Base-by-base conservation (phyloP, 805 yeast species). In the Cyberlindnera nakhonratchasimensis region DNA sequence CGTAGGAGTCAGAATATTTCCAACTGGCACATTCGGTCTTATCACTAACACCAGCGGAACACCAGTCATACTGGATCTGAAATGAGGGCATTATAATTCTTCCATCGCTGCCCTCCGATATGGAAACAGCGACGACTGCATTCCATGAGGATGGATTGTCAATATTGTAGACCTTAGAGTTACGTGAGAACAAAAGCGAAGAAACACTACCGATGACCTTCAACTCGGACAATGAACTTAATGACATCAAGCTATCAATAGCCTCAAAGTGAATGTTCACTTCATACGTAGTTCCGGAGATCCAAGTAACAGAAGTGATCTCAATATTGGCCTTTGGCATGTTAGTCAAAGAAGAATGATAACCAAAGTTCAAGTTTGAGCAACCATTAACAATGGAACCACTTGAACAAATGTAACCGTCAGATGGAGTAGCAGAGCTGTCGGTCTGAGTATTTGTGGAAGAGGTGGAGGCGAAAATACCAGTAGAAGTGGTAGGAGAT, bases 41-140 rank as follows among this genome's bases (percentile, higher is more conserved):
- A 25, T 51, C 53, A 18, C 48, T 37, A 5, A 50, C 55, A 39
- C 54, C 55, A n/a, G 58, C 46, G 8, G 49, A 14, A 39, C 58
- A 52, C 59, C 61, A 56, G 20, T 56, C 58, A 29, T 31, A 54
- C 38, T 56, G 58, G 16, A 56, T 53, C 29, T 48, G 44, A 34
- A 39, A 52, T 3, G 39, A 22, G 7, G 51, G 48, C 51, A 51
- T 44, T 6, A 29, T 24, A 19, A 44, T 48, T 3, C 2, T 6
- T 3, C 47, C 52, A 31, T 26, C 28, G 6, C 34, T 8, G 25
- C 40, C 24, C 6, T 47, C 25, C 4, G 38, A 9, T 5, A 40
- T 16, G 3, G 40, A 26, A 6, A 50, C 33, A 7, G 29, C 7
- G 2, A 44, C 45, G 26, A 34, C 31, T 8, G 42, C 43, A 23